Evolutionary conservation across 495 filamentous ascomycete species (phyloP), one percentile per base, ranked within the genome.

Genomic region (Aspergillus baeticus): DNA sequence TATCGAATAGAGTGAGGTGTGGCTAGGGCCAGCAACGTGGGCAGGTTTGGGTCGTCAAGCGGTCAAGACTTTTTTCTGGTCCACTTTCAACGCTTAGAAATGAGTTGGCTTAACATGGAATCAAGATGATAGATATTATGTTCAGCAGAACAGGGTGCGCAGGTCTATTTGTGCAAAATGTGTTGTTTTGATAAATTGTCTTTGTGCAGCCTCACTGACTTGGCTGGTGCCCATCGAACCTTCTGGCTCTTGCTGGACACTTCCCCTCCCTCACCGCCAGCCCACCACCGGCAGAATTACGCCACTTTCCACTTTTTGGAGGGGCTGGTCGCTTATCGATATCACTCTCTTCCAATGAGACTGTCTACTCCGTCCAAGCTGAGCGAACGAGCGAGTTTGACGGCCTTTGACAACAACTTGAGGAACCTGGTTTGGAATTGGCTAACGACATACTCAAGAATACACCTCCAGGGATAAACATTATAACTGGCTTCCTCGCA

Each of bases 191-290:
- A 39, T 43, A 1, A 34, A 15, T 36, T 47, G n/a, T 39, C 54
- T 51, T 43, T 47, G 54, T 50, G 46, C 55, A 57, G 55, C 48
- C 41, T 53, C 31, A 41, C 34, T 54, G 35, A 34, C 42, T 38
- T 49, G 53, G 44, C 22, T 22, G 34, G 34, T 50, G 47, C 47
- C 58, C 64, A 62, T 76, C 68, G 73, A 76, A 74, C 57, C 65
- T 75, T 75, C 72, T 70, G 61, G 73, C 59, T 68, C 53, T 46
- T 74, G 45, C 69, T 71, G 53, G 72, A 71, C 45, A 45, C 57
- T 49, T 54, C 59, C 50, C 54, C 21, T 36, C 37, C 14, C 18
- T 67, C 64, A 74, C 70, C 72, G 72, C 69, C 65, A 50, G 17
- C 29, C 8, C 13, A 37, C 0, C 18, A 17, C 42, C 17, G 57